These are phyloP conservation scores for Chaetomium sp. DNA, from an alignment of 2,329 filamentous ascomycete species.

Conservation along the genomic window DNA sequence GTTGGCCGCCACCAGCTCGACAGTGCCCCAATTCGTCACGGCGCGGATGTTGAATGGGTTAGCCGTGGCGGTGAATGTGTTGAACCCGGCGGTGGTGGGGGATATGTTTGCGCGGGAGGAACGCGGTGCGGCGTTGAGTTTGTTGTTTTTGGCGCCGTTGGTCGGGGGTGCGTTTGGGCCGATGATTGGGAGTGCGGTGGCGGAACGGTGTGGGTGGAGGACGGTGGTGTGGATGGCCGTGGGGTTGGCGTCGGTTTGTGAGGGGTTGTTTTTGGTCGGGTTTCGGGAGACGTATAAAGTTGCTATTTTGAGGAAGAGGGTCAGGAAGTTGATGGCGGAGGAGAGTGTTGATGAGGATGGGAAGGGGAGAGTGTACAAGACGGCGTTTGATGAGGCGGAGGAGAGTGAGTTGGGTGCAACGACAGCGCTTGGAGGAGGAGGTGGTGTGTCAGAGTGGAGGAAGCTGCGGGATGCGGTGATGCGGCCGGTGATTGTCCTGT, in stretches of 20 bases:
- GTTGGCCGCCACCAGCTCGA: conserved; percentile 40
- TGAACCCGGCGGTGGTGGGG: conserved; percentile 57
- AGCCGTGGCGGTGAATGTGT: conserved; percentile 57
- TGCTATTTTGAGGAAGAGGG: conserved; percentile 43
- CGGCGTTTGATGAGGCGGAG: conserved; percentile 27
- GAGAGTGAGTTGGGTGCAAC: conserved; percentile 28
- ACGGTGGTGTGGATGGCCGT: conserved; percentile 45
- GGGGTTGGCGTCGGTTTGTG: conserved; percentile 41
- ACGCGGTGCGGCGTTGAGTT: conserved; percentile 51
- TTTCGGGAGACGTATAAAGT: conserved; percentile 58
- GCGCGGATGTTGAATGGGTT: conserved; percentile 54
- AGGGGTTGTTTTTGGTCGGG: conserved; percentile 43
- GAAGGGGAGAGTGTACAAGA: conserved; percentile 28
- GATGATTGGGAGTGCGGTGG: conserved; percentile 47
- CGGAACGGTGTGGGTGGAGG: conserved; percentile 50
- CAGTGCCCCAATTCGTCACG: conserved; percentile 41
- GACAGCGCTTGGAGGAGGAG: conserved; percentile 29
- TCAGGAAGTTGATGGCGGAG: conserved; percentile 25
- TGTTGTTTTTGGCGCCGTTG: conserved; percentile 51
- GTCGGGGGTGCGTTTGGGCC: conserved; percentile 53
- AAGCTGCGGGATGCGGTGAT: conserved; percentile 37
- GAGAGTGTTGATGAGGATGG: no score
- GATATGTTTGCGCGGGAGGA: conserved; percentile 55
- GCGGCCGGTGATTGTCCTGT: conserved; percentile 39
- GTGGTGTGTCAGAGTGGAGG: conserved; percentile 20